Evolutionary conservation across 805 yeast species (phyloP), one percentile per base, ranked within the genome.

Genomic region (Yamadazyma insecticola): DNA sequence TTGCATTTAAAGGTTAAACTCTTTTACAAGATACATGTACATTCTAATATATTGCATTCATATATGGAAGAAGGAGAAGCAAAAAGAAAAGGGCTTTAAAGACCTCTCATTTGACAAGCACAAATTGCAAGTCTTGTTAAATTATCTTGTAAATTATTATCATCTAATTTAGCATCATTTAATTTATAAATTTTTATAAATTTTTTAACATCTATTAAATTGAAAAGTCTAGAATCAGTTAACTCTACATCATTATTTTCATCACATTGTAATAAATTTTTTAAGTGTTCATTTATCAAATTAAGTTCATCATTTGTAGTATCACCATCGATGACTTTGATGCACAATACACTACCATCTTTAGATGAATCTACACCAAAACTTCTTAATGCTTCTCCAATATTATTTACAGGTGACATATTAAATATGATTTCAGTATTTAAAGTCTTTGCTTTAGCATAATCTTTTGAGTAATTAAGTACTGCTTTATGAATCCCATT

Each of bases 341-440:
- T 48, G 8, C 70, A 75, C 4, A 81, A 48, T 5, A 83, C 35
- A 16, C 63, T 60, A 0, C 47, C 48, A 11, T 27, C 35, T 17
- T 27, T 26, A 3, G 60, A 57, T 19, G 68, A 71, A 31, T 76
- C 73, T 12, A 85, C 66, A 8, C 95, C 95, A 56, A 83, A 82
- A 44, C 72, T 66, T 40, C 70, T 74, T 40, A 85, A 62, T 1
- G 87, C 80, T 37, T 85, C 92, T 62, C 74, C 69, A 23, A 81
- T 78, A 48, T 81, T 83, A 43, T 76, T 78, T 6, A 76, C 69
- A 2, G 90, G 86, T 1, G 88, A 75, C 36, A 86, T 58, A 36
- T 78, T 73, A 47, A 79, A 73, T 15, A 84, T 71, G 23, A 81
- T 63, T 47, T 86, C 95, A 0, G 92, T 78, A 48, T 83, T 82